Evolutionary conservation across 768 basidiomycete species (phyloP).

Genomic region (Serendipita sp.): DNA sequence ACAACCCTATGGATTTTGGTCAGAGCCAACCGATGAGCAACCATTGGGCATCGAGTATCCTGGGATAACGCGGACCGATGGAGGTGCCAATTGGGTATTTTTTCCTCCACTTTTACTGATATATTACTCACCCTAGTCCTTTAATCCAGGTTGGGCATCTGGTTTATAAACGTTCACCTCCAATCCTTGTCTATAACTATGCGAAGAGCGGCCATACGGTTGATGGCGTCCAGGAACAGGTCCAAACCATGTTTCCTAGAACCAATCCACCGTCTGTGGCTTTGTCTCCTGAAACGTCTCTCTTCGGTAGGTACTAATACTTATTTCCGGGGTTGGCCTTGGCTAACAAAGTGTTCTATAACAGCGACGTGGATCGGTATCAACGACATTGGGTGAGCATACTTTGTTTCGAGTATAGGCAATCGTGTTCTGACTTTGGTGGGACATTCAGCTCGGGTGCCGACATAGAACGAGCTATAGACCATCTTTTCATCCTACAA

Average conservation of each 20-base stretch:
- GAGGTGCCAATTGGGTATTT: constrained; percentile 40
- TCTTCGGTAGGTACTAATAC: constrained; percentile 24
- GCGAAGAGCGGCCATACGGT: constrained; percentile 37
- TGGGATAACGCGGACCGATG: constrained; percentile 32
- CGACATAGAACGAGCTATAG: constrained; percentile 10
- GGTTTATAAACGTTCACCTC: constrained; percentile 19
- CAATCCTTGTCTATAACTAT: constrained; percentile 40
- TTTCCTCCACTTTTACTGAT: background rate
- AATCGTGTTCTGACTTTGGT: background rate
- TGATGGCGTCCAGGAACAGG: constrained; percentile 25
- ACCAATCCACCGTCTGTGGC: constrained; percentile 19
- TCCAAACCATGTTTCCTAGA: constrained; percentile 25
- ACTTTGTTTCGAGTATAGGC: constrained; percentile 18
- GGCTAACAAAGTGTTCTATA: background rate
- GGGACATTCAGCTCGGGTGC: background rate
- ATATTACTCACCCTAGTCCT: background rate
- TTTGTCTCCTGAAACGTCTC: constrained; percentile 27
- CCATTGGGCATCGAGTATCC: constrained; percentile 38
- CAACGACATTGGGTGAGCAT: constrained; percentile 35
- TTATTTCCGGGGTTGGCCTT: background rate
- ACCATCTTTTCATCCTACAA: constrained; percentile 28
- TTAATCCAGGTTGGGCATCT: constrained; percentile 13
- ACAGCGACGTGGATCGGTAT: constrained; percentile 52
- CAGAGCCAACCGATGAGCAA: constrained; percentile 21
- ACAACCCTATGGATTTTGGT: constrained; percentile 22